phyloP scores from a whole-genome alignment of 2,329 filamentous ascomycete species.

The Neocatenulostroma microsporum region DNA sequence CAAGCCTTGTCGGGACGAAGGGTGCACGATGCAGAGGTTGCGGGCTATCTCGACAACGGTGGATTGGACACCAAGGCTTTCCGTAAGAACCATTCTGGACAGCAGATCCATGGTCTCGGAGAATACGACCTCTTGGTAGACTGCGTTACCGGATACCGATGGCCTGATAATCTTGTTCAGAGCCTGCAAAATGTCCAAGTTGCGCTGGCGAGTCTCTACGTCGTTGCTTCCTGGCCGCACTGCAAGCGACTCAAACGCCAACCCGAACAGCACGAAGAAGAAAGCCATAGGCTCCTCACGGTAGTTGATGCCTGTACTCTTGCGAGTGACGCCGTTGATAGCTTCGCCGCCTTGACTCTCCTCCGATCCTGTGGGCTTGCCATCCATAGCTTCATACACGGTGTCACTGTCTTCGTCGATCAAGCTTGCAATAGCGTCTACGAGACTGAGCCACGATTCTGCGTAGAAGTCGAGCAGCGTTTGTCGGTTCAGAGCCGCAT shows the following conservation, averaged over 20 bases:
- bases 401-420: slow-evolving; percentile 98
- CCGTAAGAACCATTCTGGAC: slow-evolving; percentile 84
- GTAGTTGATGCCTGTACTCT: slow-evolving; percentile 83
- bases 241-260: slow-evolving; percentile 91
- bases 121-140: slow-evolving; percentile 93
- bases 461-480: slow-evolving; percentile 94
- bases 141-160: slow-evolving; percentile 89
- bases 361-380: slow-evolving; percentile 45
- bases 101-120: slow-evolving; percentile 95
- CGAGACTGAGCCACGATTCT: slow-evolving; percentile 90
- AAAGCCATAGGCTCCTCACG: slow-evolving; percentile 96
- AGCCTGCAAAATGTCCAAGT: slow-evolving; percentile 75
- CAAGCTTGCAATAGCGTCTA: slow-evolving; percentile 92
- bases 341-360: slow-evolving; percentile 11
- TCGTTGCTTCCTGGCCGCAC: slow-evolving; percentile 58
- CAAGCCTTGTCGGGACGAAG: slow-evolving; percentile 65
- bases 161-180: slow-evolving; percentile 93
- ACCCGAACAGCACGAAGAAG: slow-evolving; percentile 95
- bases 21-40: slow-evolving; percentile 82
- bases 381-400: slow-evolving; percentile 92
- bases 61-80: slow-evolving; percentile 77
- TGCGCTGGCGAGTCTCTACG: slow-evolving; percentile 25
- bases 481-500: slow-evolving; percentile 88
- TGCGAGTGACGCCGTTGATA: slow-evolving; percentile 38
- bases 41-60: slow-evolving; percentile 93